Evolutionary conservation across 805 yeast genomes (phyloP).

Genomic region (Myxozyma vanderwaltii): DNA sequence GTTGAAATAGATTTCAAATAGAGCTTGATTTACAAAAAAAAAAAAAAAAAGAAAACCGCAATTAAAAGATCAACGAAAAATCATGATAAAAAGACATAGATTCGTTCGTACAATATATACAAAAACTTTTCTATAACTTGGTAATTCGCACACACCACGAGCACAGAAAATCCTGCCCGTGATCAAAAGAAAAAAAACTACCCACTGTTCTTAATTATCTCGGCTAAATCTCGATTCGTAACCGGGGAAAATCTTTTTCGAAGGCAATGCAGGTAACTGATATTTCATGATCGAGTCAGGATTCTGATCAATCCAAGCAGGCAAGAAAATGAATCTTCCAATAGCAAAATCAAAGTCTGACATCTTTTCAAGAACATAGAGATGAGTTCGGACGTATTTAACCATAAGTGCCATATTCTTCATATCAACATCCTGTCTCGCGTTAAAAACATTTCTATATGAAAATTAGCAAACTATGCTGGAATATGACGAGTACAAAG

Average conservation of each 20-base stretch:
- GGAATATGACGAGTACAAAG: too few relatives aligned
- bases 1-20: not conserved
- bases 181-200: not conserved
- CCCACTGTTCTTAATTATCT: not conserved
- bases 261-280: constrained; percentile 30
- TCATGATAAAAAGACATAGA: not conserved
- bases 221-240: constrained; percentile 29
- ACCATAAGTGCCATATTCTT: constrained; percentile 84
- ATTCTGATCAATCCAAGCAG: constrained; percentile 77
- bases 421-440: constrained; percentile 71
- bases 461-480: too few relatives aligned
- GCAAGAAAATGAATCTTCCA: constrained; percentile 82
- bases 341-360: constrained; percentile 91
- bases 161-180: too few relatives aligned
- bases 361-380: constrained; percentile 81
- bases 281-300: constrained; percentile 36
- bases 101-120: not conserved
- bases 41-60: too few relatives aligned
- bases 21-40: not conserved
- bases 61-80: not conserved
- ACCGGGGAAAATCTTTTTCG: constrained; percentile 26
- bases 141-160: not conserved
- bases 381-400: constrained; percentile 86
- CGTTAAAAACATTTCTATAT: constrained; percentile 80
- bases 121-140: not conserved